Percentiles rank a stretch among this genome's conserved stretches.
Conservation (phyloP, 108 stramenopile genomes). For the Fragilaria radians region DNA sequence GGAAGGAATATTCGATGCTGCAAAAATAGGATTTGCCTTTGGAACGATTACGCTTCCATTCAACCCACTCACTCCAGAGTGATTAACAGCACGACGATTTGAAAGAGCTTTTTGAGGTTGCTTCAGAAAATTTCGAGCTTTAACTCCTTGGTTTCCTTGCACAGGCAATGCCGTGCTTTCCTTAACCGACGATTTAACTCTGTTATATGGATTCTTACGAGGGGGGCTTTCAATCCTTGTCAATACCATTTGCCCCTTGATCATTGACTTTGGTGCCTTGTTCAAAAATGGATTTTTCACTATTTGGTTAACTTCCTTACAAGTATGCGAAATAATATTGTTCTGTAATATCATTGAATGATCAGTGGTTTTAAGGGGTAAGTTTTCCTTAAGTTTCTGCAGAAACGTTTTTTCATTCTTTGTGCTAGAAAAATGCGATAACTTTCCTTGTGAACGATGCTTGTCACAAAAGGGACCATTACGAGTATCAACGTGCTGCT, state of each 20-base stretch:
- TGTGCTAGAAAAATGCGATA: constrained; percentile 1
- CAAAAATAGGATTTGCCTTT: not conserved
- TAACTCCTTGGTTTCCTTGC: not conserved
- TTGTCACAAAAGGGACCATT: constrained; percentile 40
- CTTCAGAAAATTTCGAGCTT: not conserved
- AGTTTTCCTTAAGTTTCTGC: constrained; percentile 2
- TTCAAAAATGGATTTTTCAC: not conserved
- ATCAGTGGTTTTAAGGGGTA: not conserved
- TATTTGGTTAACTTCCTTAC: not conserved
- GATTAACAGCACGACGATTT: not conserved
- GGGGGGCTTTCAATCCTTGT: not conserved
- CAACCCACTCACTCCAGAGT: not conserved
- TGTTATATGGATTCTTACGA: not conserved
- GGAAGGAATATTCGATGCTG: not conserved
- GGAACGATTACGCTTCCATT: not conserved
- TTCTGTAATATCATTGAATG: not conserved
- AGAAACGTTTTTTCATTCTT: constrained; percentile 4
- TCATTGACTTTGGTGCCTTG: not conserved
- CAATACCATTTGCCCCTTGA: not conserved
- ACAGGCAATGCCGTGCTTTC: too few relatives aligned
- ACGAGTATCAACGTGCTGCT: constrained; percentile 49
- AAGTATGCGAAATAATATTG: not conserved
- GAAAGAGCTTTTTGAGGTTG: not conserved
- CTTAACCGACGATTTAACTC: not conserved
- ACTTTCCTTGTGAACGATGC: constrained; percentile 36